Evolutionary conservation across 768 basidiomycete species (phyloP).

Genomic region (Trametes cinnabarina): DNA sequence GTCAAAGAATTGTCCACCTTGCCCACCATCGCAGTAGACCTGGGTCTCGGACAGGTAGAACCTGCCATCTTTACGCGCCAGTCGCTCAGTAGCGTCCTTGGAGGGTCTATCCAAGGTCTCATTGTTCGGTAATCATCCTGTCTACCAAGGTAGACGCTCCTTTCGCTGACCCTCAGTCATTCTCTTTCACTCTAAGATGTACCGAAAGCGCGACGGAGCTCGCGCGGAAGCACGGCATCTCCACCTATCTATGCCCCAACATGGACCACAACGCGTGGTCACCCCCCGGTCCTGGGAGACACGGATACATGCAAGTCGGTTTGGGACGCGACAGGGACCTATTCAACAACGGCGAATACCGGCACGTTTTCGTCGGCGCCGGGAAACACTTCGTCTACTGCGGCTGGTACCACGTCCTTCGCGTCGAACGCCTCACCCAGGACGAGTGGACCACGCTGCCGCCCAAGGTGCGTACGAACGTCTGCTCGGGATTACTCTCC

Average conservation of each 20-base stretch:
- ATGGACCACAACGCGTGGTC: slow-evolving; percentile 55
- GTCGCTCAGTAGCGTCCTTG: slow-evolving; percentile 38
- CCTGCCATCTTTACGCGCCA: slow-evolving; percentile 40
- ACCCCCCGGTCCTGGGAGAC: slow-evolving; percentile 45
- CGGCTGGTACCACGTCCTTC: slow-evolving; percentile 44
- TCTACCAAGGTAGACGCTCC: too few species aligned
- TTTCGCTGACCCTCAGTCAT: too few species aligned
- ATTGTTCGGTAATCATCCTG: slow-evolving; percentile 17
- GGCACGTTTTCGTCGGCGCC: slow-evolving; percentile 47
- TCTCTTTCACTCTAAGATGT: too few species aligned
- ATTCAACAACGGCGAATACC: slow-evolving; percentile 39
- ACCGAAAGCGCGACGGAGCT: slow-evolving; percentile 24
- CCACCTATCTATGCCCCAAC: slow-evolving; percentile 48
- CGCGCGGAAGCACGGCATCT: slow-evolving; percentile 34
- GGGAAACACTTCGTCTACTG: slow-evolving; percentile 44
- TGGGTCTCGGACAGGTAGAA: slow-evolving; percentile 19
- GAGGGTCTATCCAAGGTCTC: slow-evolving; percentile 36
- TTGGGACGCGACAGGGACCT: slow-evolving; percentile 43
- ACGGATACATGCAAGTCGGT: slow-evolving; percentile 58
- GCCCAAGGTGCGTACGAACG: slow-evolving; percentile 33
- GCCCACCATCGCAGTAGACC: slow-evolving; percentile 27
- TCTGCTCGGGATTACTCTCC: background rate
- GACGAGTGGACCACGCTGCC: slow-evolving; percentile 48
- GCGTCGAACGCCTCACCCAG: slow-evolving; percentile 38
- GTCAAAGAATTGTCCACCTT: slow-evolving; percentile 25